Evolutionary conservation across 805 yeast genomes (phyloP).

Genomic region (Crinitomyces ghanaensis): DNA sequence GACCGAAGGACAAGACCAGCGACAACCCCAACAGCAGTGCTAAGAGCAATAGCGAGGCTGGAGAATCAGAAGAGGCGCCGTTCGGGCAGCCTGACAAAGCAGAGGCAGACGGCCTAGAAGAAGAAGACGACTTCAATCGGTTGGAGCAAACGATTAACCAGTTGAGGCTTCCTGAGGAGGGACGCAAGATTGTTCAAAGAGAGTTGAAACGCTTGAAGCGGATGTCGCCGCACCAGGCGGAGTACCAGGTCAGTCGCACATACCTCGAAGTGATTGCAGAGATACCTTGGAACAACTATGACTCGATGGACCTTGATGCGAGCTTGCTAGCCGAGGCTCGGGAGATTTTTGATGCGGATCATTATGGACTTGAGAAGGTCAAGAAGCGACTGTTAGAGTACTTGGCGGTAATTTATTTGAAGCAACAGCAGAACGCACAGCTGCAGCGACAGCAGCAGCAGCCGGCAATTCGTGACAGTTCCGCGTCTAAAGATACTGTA

Average conservation of each 20-base stretch:
- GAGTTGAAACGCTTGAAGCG: constrained; percentile 28
- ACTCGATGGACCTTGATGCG: constrained; percentile 17
- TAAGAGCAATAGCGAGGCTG: background rate
- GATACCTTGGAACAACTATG: constrained; percentile 27
- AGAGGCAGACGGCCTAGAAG: constrained; percentile 17
- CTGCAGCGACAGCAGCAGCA: background rate
- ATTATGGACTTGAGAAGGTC: constrained; percentile 62
- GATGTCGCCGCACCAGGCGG: constrained; percentile 32
- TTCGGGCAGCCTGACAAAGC: no score
- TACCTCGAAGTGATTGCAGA: constrained; percentile 31
- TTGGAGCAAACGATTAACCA: constrained; percentile 20
- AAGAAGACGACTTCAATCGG: constrained; percentile 26
- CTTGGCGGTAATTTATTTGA: constrained; percentile 62
- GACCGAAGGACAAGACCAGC: constrained; percentile 1
- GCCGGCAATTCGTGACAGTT: constrained; percentile 3
- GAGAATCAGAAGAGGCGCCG: no score
- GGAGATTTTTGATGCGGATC: constrained; percentile 57
- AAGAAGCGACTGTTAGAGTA: constrained; percentile 70
- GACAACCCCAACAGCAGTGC: background rate
- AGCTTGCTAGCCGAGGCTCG: constrained; percentile 41
- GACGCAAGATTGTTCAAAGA: constrained; percentile 26
- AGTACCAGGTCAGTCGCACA: constrained; percentile 31
- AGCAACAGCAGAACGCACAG: constrained; percentile 20
- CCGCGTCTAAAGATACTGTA: no score
- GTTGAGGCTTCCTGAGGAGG: constrained; percentile 23